Conservation (phyloP, 2,329 filamentous ascomycete genomes). For the Camillea tinctor region DNA sequence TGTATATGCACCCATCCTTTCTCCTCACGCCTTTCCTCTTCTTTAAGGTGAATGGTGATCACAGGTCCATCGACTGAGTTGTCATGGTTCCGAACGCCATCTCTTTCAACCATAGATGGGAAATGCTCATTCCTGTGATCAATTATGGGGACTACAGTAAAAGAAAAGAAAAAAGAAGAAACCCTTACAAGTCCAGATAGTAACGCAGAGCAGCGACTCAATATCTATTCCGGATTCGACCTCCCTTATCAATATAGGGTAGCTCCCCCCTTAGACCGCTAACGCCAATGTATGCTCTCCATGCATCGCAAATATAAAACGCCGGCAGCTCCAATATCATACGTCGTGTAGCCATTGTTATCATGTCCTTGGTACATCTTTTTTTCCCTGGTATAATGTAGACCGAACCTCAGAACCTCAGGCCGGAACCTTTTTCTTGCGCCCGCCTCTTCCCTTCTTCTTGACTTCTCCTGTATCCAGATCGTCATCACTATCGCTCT, state of each 20-base stretch:
- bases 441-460: conserved; percentile 46
- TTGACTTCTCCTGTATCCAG: conserved; percentile 44
- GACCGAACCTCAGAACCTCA: conserved; percentile 30
- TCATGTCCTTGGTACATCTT: conserved; percentile 18
- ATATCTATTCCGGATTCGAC: conserved; percentile 9
- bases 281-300: conserved; percentile 29
- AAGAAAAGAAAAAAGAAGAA: not conserved
- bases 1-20: too few relatives aligned
- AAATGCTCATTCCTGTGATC: not conserved
- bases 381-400: not conserved
- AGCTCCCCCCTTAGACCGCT: conserved; percentile 20
- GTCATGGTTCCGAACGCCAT: not conserved
- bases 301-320: conserved; percentile 19
- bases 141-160: not conserved
- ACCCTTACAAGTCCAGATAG: not conserved
- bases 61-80: too few relatives aligned
- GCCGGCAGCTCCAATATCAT: conserved; percentile 27
- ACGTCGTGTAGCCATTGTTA: conserved; percentile 24
- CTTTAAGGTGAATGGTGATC: too few relatives aligned
- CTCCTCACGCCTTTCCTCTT: too few relatives aligned
- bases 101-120: not conserved
- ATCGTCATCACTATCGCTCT: conserved; percentile 55
- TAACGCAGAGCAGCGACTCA: not conserved
- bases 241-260: conserved; percentile 7
- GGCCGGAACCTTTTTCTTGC: conserved; percentile 48